Conservation (phyloP, 768 basidiomycete species). For the Xerocomus potaroensis region DNA sequence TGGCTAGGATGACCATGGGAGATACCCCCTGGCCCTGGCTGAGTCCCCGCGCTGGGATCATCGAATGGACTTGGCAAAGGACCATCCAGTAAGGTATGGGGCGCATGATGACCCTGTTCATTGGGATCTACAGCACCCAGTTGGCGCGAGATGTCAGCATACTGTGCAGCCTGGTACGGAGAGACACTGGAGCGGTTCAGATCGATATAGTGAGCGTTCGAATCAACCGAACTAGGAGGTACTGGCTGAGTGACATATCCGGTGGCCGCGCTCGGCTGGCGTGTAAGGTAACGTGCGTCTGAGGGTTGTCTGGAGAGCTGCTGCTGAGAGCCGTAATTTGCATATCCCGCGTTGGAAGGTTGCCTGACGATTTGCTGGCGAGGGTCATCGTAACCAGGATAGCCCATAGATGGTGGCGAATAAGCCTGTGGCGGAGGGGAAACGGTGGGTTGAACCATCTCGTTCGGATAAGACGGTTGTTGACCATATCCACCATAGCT, state of each 20-base stretch:
- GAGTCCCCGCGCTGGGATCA: slow-evolving; percentile 12
- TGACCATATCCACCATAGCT: slow-evolving; percentile 24
- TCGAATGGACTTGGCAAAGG: slow-evolving; percentile 31
- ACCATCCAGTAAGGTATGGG: slow-evolving; percentile 14
- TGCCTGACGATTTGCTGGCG: slow-evolving; percentile 22
- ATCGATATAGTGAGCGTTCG: slow-evolving; percentile 52
- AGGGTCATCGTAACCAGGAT: slow-evolving; percentile 25
- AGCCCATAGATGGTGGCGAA: slow-evolving; percentile 10
- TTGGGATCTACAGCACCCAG: slow-evolving; percentile 36
- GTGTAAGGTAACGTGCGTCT: slow-evolving; percentile 19
- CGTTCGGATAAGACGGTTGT: slow-evolving; percentile 16
- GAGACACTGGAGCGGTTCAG: slow-evolving; percentile 65
- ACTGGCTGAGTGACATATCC: slow-evolving; percentile 8
- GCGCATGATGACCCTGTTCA: slow-evolving; percentile 11
- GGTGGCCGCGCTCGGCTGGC: slow-evolving; percentile 13
- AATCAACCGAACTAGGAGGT: slow-evolving; percentile 16
- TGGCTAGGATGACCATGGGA: too few species aligned
- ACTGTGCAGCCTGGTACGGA: slow-evolving; percentile 73
- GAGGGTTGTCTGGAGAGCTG: slow-evolving; percentile 25
- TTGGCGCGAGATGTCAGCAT: slow-evolving; percentile 61
- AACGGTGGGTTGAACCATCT: slow-evolving; percentile 9
- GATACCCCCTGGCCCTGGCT: too few species aligned
- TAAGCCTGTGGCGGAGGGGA: slow-evolving; percentile 24
- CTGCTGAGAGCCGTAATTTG: slow-evolving; percentile 27
- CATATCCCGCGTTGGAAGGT: slow-evolving; percentile 13